Base-by-base conservation (phyloP, 805 yeast genomes). In the Kazachstania africana region DNA sequence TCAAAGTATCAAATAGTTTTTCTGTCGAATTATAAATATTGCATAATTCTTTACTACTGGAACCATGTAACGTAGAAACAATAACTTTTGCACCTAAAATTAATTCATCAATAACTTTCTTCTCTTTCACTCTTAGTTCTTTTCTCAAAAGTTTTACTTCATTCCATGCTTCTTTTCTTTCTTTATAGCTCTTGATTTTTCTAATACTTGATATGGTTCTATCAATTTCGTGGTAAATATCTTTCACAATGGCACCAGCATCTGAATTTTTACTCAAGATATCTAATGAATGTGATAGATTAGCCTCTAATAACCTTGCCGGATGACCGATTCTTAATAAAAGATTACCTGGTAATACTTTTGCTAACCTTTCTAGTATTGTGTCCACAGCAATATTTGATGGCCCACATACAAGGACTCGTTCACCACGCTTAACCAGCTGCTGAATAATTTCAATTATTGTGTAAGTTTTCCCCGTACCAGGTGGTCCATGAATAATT, bases 281-380 rank as follows among this genome's bases (percentile, higher is more conserved):
- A 43, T 87, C 95, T 16, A 87, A 55, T 0, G 94, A 82, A 50
- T 84, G 94, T 15, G 68, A 62, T 21, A 76, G 54, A 34, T 75
- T 78, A 0, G 66, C 45, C 1, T 69, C 68, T 12, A 84, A 52
- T 10, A 88, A 62, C 35, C 96, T 68, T 1, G 96, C 94, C 0
- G 97, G 97, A 53, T 91, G 96, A 0, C 97, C 98, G 23, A 88
- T 68, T 46, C 98, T 65, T 8, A 88, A 62, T n/a, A 91, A 55
- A 35, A 70, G 48, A 25, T 62, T 54, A 9, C 66, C 62, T 1
- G 62, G 62, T 25, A 65, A 48, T 24, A 63, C 55, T 18, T 54
- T 53, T 25, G 65, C 55, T 15, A 88, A 53, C 36, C 96, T 62
- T 53, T 88, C 96, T 29, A 87, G 55, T 12, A 88, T 79, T 0